Percentiles rank a stretch among this genome's conserved stretches.
Evolutionary conservation across 2,329 filamentous ascomycete genomes (phyloP).

Genomic region (Camillea tinctor): DNA sequence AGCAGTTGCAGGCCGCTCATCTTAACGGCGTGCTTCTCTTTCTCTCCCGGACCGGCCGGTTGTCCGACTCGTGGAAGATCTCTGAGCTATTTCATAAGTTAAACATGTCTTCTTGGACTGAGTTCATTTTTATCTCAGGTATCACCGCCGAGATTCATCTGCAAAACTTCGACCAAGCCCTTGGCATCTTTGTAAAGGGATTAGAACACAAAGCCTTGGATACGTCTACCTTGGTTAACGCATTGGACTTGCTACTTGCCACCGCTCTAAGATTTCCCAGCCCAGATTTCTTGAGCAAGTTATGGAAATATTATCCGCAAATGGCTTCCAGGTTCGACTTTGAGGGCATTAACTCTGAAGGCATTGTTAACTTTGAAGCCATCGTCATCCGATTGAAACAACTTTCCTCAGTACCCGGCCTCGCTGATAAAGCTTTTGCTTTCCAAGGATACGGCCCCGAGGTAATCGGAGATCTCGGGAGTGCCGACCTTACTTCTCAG

Average conservation of each 20-base stretch:
- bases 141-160: slow-evolving; percentile 43
- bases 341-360: slow-evolving; percentile 4
- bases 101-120: slow-evolving; percentile 38
- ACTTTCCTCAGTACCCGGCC: slow-evolving; percentile 22
- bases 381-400: slow-evolving; percentile 6
- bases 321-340: slow-evolving; percentile 28
- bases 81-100: slow-evolving; percentile 43
- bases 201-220: slow-evolving; percentile 27
- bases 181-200: slow-evolving; percentile 40
- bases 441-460: slow-evolving; percentile 13
- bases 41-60: slow-evolving; percentile 42
- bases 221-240: slow-evolving; percentile 33
- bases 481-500: slow-evolving; percentile 6
- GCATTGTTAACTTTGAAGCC: slow-evolving; percentile 26
- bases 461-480: slow-evolving; percentile 8
- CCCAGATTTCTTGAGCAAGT: slow-evolving; percentile 13
- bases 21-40: slow-evolving; percentile 39
- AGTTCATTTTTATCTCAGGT: slow-evolving; percentile 39
- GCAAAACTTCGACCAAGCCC: slow-evolving; percentile 38
- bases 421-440: slow-evolving; percentile 26
- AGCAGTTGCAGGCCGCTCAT: slow-evolving; percentile 25
- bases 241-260: slow-evolving; percentile 45
- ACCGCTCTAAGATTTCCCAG: slow-evolving; percentile 35
- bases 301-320: slow-evolving; percentile 28
- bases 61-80: slow-evolving; percentile 46